Base-by-base conservation (phyloP, 1,284 basidiomycete species). In the Apiotrichum sp. region DNA sequence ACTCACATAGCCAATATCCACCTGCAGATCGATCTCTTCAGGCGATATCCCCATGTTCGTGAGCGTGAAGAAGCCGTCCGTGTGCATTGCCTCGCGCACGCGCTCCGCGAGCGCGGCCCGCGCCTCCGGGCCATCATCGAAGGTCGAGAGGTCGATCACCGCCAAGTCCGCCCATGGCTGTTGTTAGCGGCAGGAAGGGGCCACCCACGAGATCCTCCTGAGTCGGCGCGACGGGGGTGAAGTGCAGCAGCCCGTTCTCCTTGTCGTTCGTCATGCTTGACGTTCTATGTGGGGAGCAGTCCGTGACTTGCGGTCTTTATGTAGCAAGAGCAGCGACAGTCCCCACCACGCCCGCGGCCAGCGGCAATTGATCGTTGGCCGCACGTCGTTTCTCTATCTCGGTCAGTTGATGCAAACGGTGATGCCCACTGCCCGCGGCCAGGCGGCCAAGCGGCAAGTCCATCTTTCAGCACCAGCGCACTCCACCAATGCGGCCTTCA, bases 1-100 rank as follows among this genome's bases (percentile, higher is more conserved):
- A n/a, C 10, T 51, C 50, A 65, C 64, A 45, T 60, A 63, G 6
- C 60, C 64, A 41, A 65, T 63, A 47, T 63, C 64, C 14, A 65
- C 60, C 44, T 65, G n/a, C n/a, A n/a, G n/a, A n/a, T 41, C 14
- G 29, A 65, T 61, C 42, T 62, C 60, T n/a, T 45, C 56, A 32
- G 63, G 51, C 1, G 53, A 40, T n/a, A 65, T 54, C 1, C 47
- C 58, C 46, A 52, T 45, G 16, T 56, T 52, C 40, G 52, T 55
- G 4, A 65, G 46, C 4, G 55, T 56, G 51, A 65, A 62, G 56
- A 65, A 65, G 6, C 64, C 64, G 31, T 65, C 46, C 5, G 46
- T 54, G 40, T 54, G 54, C 62, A 65, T 63, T 3, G 64, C 64
- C 41, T 55, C 11, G 34, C 57, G 47, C 2, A 65, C 36, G 46